Base-by-base conservation (phyloP, 2,329 filamentous ascomycete genomes). In the Aspergillus piperis region DNA sequence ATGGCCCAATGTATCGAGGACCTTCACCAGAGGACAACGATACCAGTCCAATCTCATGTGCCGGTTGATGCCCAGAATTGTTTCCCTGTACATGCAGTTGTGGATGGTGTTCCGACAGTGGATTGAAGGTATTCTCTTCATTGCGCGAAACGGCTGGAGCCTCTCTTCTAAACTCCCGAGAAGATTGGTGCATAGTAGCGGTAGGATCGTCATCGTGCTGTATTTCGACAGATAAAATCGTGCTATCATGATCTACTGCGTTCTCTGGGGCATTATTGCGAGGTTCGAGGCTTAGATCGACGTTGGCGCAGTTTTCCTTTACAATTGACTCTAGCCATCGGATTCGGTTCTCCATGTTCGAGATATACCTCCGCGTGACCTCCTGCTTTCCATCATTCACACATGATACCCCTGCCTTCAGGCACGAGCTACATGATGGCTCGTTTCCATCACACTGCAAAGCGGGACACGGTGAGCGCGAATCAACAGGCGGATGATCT, bases 41-140 rank as follows among this genome's bases (percentile, higher is more conserved):
- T 0, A 85, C 77, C 13, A 85, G 66, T 0, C 83, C 83, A 15
- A 85, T 83, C 62, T 85, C 82, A 61, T 85, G 82, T 1, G 81
- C 78, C 25, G 70, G 42, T 57, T 67, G 32, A 44, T 58, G 53
- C 17, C 17, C 23, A 13, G 30, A 27, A 19, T 15, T 42, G 15
- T n/a, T 15, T 11, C 6, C 19, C 2, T 17, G 36, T 8, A 15
- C 21, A 11, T n/a, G 19, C 17, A 19, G 30, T 5, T 11, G 17
- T 3, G 4, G 7, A 7, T 15, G n/a, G 1, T 55, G 41, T 3
- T 19, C 41, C 11, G 39, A 13, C 27, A 17, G n/a, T n/a, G 38
- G 4, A 8, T 44, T 30, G 10, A 38, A 15, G 7, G 7, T 8
- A 23, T 27, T 27, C 7, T 17, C 7, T 23, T 44, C 53, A 6